These are phyloP conservation scores for Phytopythium chamaehyphon DNA, from an alignment of 352 stramenopile genomes.

Conservation along the genomic window DNA sequence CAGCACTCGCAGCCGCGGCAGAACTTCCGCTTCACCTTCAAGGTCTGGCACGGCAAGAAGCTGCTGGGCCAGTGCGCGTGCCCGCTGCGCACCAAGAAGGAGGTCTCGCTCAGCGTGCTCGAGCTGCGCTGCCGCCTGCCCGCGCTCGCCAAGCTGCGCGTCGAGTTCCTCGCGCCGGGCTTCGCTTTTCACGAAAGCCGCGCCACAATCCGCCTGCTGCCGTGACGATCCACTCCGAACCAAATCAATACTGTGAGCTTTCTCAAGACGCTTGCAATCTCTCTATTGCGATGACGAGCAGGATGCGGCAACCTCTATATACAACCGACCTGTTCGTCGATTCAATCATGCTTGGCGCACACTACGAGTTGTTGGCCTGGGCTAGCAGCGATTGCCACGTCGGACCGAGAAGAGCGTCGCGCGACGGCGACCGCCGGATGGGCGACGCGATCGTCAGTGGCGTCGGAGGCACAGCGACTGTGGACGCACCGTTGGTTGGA, in stretches of 20 bases:
- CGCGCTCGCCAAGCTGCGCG: slow-evolving; percentile 26
- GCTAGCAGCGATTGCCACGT: slow-evolving; percentile 65
- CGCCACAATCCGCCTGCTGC: slow-evolving; percentile 26
- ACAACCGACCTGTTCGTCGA: neutral
- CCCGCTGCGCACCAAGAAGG: slow-evolving; percentile 34
- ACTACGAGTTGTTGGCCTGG: slow-evolving; percentile 1
- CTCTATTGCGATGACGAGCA: too few species aligned
- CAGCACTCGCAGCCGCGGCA: slow-evolving; percentile 31
- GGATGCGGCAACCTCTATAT: neutral
- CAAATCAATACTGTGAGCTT: neutral
- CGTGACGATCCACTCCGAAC: neutral
- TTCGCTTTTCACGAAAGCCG: slow-evolving; percentile 44
- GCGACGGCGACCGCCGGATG: slow-evolving; percentile 65
- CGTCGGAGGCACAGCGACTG: neutral
- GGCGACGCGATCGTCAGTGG: slow-evolving; percentile 3
- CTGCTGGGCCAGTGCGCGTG: slow-evolving; percentile 32
- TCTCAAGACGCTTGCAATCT: too few species aligned
- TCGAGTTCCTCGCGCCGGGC: slow-evolving; percentile 35
- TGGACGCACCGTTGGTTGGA: neutral
- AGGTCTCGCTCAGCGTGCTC: slow-evolving; percentile 33
- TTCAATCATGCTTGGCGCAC: neutral
- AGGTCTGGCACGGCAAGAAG: slow-evolving; percentile 34
- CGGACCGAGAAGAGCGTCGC: slow-evolving; percentile 61
- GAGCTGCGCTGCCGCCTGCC: slow-evolving; percentile 28
- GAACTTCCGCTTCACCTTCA: slow-evolving; percentile 31